A percentile compares a stretch with the other conserved stretches of the same genome.
These are phyloP conservation scores for Croton setiger DNA, from an alignment of 441 rosid genomes.

Conservation along the genomic window DNA sequence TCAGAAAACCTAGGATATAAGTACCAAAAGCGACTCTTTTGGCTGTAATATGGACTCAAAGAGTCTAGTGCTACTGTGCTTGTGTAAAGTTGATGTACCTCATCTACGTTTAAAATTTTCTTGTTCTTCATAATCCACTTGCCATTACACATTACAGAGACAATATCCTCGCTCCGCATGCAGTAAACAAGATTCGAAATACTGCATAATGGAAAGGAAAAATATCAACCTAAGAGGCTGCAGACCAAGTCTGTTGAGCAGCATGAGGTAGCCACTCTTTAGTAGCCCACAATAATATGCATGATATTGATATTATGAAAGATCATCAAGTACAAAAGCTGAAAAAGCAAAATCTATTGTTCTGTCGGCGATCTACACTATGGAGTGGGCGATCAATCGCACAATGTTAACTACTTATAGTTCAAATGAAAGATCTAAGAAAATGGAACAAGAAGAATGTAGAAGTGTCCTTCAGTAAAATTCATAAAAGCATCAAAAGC, in stretches of 20 bases:
- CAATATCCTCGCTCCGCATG: slow-evolving; percentile 65
- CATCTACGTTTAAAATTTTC: slow-evolving; percentile 53
- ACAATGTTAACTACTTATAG: not conserved
- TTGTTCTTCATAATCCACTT: slow-evolving; percentile 68
- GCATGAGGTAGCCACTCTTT: not conserved
- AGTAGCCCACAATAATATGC: not conserved
- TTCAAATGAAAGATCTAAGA: not conserved
- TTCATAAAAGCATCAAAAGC: slow-evolving; percentile 4
- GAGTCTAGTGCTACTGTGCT: not conserved
- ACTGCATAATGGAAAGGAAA: slow-evolving; percentile 32
- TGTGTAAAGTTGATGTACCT: slow-evolving; percentile 32
- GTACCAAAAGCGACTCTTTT: not conserved
- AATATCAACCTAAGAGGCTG: not conserved
- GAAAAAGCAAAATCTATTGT: not conserved
- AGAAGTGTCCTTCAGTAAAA: not conserved
- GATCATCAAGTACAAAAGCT: not conserved
- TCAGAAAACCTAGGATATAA: not conserved
- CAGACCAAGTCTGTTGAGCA: not conserved
- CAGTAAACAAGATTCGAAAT: slow-evolving; percentile 60
- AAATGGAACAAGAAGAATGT: not conserved
- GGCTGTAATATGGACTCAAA: too few relatives aligned
- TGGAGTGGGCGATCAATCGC: not conserved
- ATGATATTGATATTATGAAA: not conserved
- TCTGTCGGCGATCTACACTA: not conserved
- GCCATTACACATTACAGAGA: slow-evolving; percentile 74